Percentiles rank a stretch among this genome's conserved stretches.
Conservation (phyloP, 495 filamentous ascomycete genomes). For the Hypomontagnella submonticulosa region DNA sequence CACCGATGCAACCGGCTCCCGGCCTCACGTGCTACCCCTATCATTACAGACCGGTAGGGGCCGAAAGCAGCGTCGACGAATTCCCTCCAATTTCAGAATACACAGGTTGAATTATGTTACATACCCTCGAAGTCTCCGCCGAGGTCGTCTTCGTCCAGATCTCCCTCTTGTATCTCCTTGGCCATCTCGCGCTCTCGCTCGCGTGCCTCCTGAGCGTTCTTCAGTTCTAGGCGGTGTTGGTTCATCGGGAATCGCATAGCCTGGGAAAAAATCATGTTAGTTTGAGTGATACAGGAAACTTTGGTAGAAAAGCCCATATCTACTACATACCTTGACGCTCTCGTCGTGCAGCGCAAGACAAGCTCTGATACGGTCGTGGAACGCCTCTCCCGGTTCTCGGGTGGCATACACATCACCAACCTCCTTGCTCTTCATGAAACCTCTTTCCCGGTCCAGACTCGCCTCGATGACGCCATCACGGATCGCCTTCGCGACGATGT, state of each 20-base stretch:
- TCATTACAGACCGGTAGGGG: slow-evolving; percentile 19
- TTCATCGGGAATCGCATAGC: slow-evolving; percentile 99
- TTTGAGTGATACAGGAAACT: background rate
- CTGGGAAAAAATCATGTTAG: slow-evolving; percentile 56
- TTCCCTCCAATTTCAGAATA: slow-evolving; percentile 45
- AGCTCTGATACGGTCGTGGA: slow-evolving; percentile 94
- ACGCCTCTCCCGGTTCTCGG: slow-evolving; percentile 92
- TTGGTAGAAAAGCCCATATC: background rate
- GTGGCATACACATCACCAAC: slow-evolving; percentile 95
- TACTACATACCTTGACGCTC: slow-evolving; percentile 86
- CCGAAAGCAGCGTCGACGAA: slow-evolving; percentile 21
- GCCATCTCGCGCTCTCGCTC: slow-evolving; percentile 96
- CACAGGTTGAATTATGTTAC: slow-evolving; percentile 63
- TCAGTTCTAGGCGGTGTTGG: slow-evolving; percentile 95
- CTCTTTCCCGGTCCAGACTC: slow-evolving; percentile 89
- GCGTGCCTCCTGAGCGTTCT: slow-evolving; percentile 96
- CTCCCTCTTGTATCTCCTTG: slow-evolving; percentile 98
- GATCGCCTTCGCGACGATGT: slow-evolving; percentile 99
- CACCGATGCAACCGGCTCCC: slow-evolving; percentile 17
- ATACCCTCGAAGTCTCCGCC: slow-evolving; percentile 97
- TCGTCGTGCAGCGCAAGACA: slow-evolving; percentile 94
- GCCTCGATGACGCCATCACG: slow-evolving; percentile 98
- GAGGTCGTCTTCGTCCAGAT: slow-evolving; percentile 96
- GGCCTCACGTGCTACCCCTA: slow-evolving; percentile 14
- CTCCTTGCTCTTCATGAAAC: slow-evolving; percentile 99